Evolutionary conservation across 768 basidiomycete species (phyloP), one percentile per base, ranked within the genome.

Genomic region (Rhodotorula graminis): DNA sequence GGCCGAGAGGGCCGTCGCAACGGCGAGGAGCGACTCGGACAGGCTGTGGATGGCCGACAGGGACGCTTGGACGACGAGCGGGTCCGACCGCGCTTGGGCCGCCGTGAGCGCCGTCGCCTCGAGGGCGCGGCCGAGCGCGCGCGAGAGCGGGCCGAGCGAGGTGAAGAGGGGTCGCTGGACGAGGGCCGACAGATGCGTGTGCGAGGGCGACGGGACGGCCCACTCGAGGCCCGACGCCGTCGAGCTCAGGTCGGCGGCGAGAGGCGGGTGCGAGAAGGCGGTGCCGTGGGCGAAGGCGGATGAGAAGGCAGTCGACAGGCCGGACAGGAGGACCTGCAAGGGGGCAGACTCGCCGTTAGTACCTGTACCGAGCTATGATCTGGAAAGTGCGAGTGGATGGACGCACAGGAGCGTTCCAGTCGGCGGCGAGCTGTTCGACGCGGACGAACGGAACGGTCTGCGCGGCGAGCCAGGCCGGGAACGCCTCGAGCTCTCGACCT

Each of bases 71-170:
- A 44, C 60, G 12, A n/a, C 18, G 8, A 37, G 42, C 33, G 44
- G 44, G 67, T 52, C 7, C 57, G 31, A 27, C 61, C 56, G 47
- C 2, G 65, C 37, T 8, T n/a, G 61, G 7, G 65, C 67, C 25
- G 65, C 67, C 25, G 31, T 21, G 27, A 40, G 47, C 6, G 77
- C 71, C 40, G 52, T 57, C 2, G 77, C 67, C 33, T 76, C 73
- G 50, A 72, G 29, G 27, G 60, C 44, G 16, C 76, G 76, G 47
- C 73, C 75, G 40, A 78, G 25, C 8, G 73, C 56, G 12, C 77
- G 75, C 0, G 76, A 76, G 60, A 77, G 69, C 3, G 73, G 73
- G 5, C 76, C 77, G 31, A 78, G 76, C 21, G 37, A 0, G 46
- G 19, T 25, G 52, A 74, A 75, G 18, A 70, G 55, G 0, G 66